Evolutionary conservation across 371 early-diverging fungal genomes (phyloP).

Genomic region (Catenaria anguillulae): DNA sequence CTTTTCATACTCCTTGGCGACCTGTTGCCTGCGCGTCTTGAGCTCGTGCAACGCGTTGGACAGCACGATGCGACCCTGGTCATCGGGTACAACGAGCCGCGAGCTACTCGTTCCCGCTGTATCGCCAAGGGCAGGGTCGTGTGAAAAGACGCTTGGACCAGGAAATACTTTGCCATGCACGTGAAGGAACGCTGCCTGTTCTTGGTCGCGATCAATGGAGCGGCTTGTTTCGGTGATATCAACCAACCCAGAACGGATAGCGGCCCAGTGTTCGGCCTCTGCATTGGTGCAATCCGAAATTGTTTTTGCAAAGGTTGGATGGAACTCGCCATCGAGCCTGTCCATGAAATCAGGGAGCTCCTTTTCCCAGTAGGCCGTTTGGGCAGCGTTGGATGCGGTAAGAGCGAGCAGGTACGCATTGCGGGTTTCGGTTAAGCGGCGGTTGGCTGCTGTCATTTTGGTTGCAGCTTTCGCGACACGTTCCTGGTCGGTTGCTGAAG

Average conservation of each 20-base stretch:
- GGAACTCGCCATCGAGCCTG: background rate
- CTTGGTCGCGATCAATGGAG: constrained; percentile 1
- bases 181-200: background rate
- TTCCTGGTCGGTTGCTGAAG: background rate
- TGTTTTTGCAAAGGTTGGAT: background rate
- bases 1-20: background rate
- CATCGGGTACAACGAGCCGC: background rate
- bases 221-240: background rate
- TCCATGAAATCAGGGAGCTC: background rate
- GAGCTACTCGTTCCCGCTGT: background rate
- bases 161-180: background rate
- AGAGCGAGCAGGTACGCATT: background rate
- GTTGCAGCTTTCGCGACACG: background rate
- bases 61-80: background rate
- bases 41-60: background rate
- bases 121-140: background rate
- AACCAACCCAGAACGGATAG: background rate
- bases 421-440: background rate
- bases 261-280: too few species aligned
- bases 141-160: background rate
- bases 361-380: background rate
- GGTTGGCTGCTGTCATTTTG: background rate
- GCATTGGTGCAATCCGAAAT: background rate
- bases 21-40: constrained; percentile 1
- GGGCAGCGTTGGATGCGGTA: background rate